Base-by-base conservation (phyloP, 2,329 filamentous ascomycete genomes). In the Diaporthe ilicicola region DNA sequence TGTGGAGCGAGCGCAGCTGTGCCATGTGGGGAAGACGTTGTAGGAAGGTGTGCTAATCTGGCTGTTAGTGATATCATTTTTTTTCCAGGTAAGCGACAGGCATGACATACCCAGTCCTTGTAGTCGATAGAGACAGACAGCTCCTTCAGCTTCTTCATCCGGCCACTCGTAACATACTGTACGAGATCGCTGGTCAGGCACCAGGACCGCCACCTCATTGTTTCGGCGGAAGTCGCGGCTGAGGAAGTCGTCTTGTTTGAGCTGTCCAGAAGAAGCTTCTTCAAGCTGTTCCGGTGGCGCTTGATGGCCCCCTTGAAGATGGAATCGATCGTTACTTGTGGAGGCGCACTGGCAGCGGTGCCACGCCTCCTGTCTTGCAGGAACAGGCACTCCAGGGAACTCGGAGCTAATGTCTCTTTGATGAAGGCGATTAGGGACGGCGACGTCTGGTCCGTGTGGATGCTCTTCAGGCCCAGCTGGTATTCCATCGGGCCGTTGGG, bases 361-460 rank as follows among this genome's bases (percentile, higher is more conserved):
- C 27, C 80, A 78, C 71, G 86, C 79, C 75, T 87, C 77, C 83
- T 82, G 71, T 95, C 92, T 79, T 95, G 93, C 61, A 96, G 81
- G 78, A 94, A 94, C 12, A 96, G 84, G 10, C 90, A 90, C 79
- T 96, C 92, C n/a, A 96, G 84, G 34, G 89, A 92, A 78, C 96
- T 93, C 1, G 93, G 93, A 24, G 91, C 91, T 46, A 96, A 84
- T 0, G 92, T 91, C 73, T 95, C 92, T 75, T 92, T 93, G 73
- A 96, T 84, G 77, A 96, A 95, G 1, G 86, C 85, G 67, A 96
- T 89, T 19, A 96, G 82, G 29, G 91, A 85, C 9, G 88, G 84
- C 1, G 92, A 93, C 2, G 93, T 91, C 15, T 86, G 86, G 79
- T 96, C 93, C 1, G 92, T 94, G 76, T 95, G 92, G 17, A 96